A percentile compares a stretch with the other conserved stretches of the same genome.
Conservation (phyloP, 352 stramenopile species). For the Pythium coloratum region DNA sequence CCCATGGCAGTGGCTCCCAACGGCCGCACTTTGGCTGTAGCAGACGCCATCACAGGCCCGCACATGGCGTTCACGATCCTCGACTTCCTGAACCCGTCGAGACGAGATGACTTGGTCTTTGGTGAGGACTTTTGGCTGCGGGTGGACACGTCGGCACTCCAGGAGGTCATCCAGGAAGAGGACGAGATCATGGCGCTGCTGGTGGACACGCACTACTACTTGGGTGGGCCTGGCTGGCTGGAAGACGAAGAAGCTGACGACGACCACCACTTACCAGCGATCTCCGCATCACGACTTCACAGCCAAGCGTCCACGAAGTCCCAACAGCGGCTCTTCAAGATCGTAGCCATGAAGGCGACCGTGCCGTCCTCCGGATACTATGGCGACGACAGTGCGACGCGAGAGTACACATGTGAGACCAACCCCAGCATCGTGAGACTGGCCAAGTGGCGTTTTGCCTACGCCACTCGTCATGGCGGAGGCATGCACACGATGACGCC, state of each 20-base stretch:
- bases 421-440: slow-evolving; percentile 56
- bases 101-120: slow-evolving; percentile 37
- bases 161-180: slow-evolving; percentile 8
- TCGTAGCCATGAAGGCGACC: slow-evolving; percentile 59
- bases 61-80: slow-evolving; percentile 74
- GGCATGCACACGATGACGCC: neutral
- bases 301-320: neutral
- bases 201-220: slow-evolving; percentile 54
- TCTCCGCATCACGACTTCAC: neutral
- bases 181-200: slow-evolving; percentile 45
- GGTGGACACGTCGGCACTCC: slow-evolving; percentile 35
- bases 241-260: slow-evolving; percentile 27
- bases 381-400: slow-evolving; percentile 58
- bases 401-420: slow-evolving; percentile 60
- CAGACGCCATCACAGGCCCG: slow-evolving; percentile 30
- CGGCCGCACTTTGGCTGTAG: slow-evolving; percentile 33
- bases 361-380: slow-evolving; percentile 50
- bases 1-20: slow-evolving; percentile 50
- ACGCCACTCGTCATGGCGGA: neutral
- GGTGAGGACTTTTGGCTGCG: slow-evolving; percentile 61
- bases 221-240: slow-evolving; percentile 51
- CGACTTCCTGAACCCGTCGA: slow-evolving; percentile 56
- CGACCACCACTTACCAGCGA: neutral
- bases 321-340: slow-evolving; percentile 31
- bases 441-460: slow-evolving; percentile 50